These are phyloP conservation scores for Cladophialophora chaetospira DNA, from an alignment of 2,329 filamentous ascomycete species.

Conservation along the genomic window DNA sequence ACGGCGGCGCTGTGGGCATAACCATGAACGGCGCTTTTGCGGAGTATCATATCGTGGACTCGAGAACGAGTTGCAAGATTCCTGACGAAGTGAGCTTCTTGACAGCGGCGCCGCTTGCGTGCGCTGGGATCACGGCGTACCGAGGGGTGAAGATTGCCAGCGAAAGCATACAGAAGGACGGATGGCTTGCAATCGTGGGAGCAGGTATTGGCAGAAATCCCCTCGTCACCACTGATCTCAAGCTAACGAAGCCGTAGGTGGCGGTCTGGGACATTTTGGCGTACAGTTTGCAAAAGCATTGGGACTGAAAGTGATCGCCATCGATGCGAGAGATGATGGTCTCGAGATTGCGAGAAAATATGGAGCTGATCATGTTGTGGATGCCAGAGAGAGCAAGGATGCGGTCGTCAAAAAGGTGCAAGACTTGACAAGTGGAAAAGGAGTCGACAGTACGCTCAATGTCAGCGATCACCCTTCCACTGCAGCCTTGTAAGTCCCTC, in stretches of 20 bases:
- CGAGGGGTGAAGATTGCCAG: conserved; percentile 47
- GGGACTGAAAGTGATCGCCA: conserved; percentile 55
- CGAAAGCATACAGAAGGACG: conserved; percentile 40
- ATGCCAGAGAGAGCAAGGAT: conserved; percentile 50
- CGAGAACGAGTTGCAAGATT: conserved; percentile 47
- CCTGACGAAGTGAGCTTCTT: conserved; percentile 53
- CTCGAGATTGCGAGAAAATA: conserved; percentile 49
- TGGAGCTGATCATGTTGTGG: conserved; percentile 56
- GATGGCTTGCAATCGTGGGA: conserved; percentile 50
- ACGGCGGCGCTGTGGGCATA: conserved; percentile 52
- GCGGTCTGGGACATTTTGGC: conserved; percentile 57
- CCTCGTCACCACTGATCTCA: no score
- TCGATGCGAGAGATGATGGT: conserved; percentile 58
- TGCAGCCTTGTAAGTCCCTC: conserved; percentile 53
- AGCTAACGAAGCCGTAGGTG: no score
- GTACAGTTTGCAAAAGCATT: conserved; percentile 55
- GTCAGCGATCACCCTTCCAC: conserved; percentile 56
- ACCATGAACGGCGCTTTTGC: conserved; percentile 57
- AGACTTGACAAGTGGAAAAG: conserved; percentile 49
- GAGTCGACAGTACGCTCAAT: conserved; percentile 56
- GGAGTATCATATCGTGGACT: conserved; percentile 57
- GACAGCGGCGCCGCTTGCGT: conserved; percentile 59
- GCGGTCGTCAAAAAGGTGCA: conserved; percentile 51
- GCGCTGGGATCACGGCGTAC: conserved; percentile 57
- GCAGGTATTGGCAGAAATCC: no score